Conservation (phyloP, 345 rosid species). For the Geranium rotundifolium region DNA sequence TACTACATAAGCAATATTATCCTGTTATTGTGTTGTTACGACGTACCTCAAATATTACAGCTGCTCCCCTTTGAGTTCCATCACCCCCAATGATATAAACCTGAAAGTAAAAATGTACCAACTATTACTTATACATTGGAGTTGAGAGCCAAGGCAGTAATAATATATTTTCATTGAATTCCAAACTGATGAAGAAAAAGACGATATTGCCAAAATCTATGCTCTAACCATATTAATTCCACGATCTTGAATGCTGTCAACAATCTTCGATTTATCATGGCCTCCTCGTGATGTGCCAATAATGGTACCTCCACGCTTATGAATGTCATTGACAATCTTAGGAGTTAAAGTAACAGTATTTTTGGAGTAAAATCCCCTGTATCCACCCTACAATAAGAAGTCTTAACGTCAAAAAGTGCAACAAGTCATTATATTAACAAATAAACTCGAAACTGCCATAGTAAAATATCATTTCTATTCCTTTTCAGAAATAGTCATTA, state of each 20-base stretch:
- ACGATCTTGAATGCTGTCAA: slow-evolving; percentile 85
- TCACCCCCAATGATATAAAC: slow-evolving; percentile 83
- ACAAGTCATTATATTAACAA: neutral
- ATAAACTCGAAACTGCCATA: neutral
- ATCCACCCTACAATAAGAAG: slow-evolving; percentile 56
- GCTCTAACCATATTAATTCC: slow-evolving; percentile 64
- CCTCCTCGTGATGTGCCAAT: slow-evolving; percentile 85
- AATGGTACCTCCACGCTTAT: slow-evolving; percentile 84
- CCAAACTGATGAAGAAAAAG: neutral
- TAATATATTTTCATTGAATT: neutral
- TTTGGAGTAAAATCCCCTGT: slow-evolving; percentile 70
- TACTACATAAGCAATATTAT: neutral
- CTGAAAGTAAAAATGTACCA: slow-evolving; percentile 17
- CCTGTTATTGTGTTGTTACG: neutral
- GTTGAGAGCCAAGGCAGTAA: neutral
- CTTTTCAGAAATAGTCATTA: too few relatives aligned
- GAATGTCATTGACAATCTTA: slow-evolving; percentile 65
- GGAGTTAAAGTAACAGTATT: slow-evolving; percentile 57
- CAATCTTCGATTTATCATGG: slow-evolving; percentile 67
- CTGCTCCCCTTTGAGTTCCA: slow-evolving; percentile 85
- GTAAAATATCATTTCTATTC: too few relatives aligned
- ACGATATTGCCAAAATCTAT: neutral
- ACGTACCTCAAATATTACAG: slow-evolving; percentile 61
- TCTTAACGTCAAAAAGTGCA: neutral
- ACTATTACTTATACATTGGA: slow-evolving; percentile 5